A percentile compares a stretch with the other conserved stretches of the same genome.
Conservation (phyloP, 1,284 basidiomycete species). For the Puccinia triticina region DNA sequence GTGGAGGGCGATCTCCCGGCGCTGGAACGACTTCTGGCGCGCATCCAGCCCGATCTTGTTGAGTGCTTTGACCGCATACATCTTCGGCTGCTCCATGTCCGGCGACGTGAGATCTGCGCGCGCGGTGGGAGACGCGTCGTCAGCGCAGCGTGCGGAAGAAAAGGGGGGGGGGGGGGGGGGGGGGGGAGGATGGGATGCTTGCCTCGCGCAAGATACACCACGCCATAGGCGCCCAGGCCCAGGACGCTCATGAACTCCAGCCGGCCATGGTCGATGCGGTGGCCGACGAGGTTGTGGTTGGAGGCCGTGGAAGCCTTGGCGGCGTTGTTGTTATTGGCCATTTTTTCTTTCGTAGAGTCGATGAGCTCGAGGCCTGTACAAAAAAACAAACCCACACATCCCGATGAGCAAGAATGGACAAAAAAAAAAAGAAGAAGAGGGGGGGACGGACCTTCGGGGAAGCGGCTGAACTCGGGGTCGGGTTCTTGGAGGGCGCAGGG, state of each 20-base stretch:
- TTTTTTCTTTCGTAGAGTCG: slow-evolving; percentile 36
- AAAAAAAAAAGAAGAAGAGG: too few relatives aligned
- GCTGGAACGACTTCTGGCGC: slow-evolving; percentile 79
- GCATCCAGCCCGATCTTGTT: slow-evolving; percentile 66
- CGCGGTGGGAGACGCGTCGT: background rate
- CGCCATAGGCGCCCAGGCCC: slow-evolving; percentile 91
- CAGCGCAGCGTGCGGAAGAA: background rate
- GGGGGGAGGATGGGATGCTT: slow-evolving; percentile 59
- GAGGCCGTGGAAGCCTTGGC: slow-evolving; percentile 40
- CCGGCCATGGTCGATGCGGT: slow-evolving; percentile 61
- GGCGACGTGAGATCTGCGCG: slow-evolving; percentile 45
- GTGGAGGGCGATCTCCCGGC: slow-evolving; percentile 71
- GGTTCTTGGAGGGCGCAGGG: slow-evolving; percentile 41
- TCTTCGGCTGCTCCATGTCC: slow-evolving; percentile 53
- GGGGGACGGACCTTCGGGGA: slow-evolving; percentile 37
- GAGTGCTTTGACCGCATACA: slow-evolving; percentile 83
- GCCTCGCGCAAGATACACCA: slow-evolving; percentile 84
- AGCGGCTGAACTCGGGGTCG: slow-evolving; percentile 34
- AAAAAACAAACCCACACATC: background rate
- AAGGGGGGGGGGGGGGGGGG: slow-evolving; percentile 62
- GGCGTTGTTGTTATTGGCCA: slow-evolving; percentile 27
- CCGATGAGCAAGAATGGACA: background rate
- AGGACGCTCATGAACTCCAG: slow-evolving; percentile 87
- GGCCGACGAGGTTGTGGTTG: slow-evolving; percentile 61
- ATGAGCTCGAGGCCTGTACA: slow-evolving; percentile 31